phyloP scores from a whole-genome alignment of 2,329 filamentous ascomycete species.

The Diplodia sapinea region DNA sequence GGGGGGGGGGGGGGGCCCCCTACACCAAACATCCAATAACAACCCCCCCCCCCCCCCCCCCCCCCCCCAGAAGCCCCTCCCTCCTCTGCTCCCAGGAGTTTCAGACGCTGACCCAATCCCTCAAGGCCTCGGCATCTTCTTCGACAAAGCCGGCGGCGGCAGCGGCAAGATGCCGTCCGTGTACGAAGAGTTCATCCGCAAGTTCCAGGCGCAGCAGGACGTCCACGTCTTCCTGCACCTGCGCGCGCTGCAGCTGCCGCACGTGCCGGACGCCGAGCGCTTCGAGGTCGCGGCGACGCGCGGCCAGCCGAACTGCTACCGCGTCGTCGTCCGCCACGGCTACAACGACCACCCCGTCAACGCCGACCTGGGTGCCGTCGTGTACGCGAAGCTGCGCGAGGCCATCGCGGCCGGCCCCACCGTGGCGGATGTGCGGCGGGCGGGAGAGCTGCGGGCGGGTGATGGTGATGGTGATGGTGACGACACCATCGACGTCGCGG shows the following conservation, averaged over 20 bases:
- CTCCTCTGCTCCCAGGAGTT: constrained; percentile 36
- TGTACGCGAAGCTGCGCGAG: constrained; percentile 64
- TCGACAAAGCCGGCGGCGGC: constrained; percentile 79
- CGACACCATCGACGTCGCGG: neutral
- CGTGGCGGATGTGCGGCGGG: neutral
- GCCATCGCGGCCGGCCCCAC: constrained; percentile 34
- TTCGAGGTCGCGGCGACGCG: constrained; percentile 52
- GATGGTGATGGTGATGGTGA: too few relatives aligned
- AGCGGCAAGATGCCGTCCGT: constrained; percentile 68
- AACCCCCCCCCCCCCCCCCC: neutral
- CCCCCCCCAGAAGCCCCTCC: neutral
- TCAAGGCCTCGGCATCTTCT: constrained; percentile 71
- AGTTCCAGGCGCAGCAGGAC: constrained; percentile 70
- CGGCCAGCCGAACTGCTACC: constrained; percentile 67
- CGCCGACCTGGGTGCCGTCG: constrained; percentile 64
- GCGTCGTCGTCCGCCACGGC: constrained; percentile 71
- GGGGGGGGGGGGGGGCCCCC: too few relatives aligned
- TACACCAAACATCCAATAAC: too few relatives aligned
- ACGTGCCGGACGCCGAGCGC: constrained; percentile 50
- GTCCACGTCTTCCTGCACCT: constrained; percentile 78
- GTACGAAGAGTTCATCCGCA: constrained; percentile 74
- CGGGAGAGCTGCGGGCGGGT: too few relatives aligned
- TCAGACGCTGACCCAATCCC: constrained; percentile 39
- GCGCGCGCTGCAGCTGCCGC: constrained; percentile 64
- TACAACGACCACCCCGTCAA: constrained; percentile 75